Conservation (phyloP, 2,329 filamentous ascomycete species). For the Colletotrichum tamarilloi region DNA sequence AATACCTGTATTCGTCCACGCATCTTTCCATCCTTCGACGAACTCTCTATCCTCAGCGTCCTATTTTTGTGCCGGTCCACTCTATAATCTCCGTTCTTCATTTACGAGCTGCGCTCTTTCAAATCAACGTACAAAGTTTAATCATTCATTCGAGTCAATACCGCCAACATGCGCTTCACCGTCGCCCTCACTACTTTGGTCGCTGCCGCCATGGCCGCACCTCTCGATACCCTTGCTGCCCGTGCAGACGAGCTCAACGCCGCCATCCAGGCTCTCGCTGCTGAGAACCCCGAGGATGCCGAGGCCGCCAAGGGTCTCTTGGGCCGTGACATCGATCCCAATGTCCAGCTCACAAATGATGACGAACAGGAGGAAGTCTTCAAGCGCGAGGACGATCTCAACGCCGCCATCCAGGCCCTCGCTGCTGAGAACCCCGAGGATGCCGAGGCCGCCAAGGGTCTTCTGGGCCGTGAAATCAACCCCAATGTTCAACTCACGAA, state of each 20-base stretch:
- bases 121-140: not conserved
- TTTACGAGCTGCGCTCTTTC: constrained; percentile 18
- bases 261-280: constrained; percentile 8
- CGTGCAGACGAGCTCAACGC: constrained; percentile 15
- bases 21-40: not conserved
- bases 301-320: constrained; percentile 1
- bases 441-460: constrained; percentile 4
- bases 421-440: constrained; percentile 20
- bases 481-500: not conserved
- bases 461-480: not conserved
- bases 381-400: constrained; percentile 19
- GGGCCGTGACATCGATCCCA: not conserved
- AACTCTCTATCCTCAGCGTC: not conserved
- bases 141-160: not conserved
- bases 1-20: constrained; percentile 11
- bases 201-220: constrained; percentile 26
- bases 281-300: constrained; percentile 21
- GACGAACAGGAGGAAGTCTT: not conserved
- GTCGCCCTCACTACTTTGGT: constrained; percentile 25
- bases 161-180: constrained; percentile 28
- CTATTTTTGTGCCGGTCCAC: constrained; percentile 6
- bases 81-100: not conserved
- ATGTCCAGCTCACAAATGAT: not conserved
- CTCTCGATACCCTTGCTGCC: constrained; percentile 11
- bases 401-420: constrained; percentile 4